Evolutionary conservation across 176 grass and related monocot genomes (phyloP).

Genomic region (Carex cristatella): DNA sequence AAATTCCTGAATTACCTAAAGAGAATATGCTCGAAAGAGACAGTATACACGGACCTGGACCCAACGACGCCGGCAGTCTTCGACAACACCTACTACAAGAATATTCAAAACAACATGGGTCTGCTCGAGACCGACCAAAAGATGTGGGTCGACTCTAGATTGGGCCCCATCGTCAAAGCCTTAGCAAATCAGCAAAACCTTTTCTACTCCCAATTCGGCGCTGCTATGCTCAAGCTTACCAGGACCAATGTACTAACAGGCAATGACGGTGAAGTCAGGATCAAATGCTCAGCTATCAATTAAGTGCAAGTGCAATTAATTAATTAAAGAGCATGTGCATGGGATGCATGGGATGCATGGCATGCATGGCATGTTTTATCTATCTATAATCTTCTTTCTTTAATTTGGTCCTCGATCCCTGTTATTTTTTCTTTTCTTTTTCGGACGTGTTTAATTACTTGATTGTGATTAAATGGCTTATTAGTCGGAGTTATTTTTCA

Average conservation of each 20-base stretch:
- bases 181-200: constrained; percentile 11
- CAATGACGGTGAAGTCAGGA: constrained; percentile 62
- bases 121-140: constrained; percentile 58
- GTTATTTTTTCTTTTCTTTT: neutral
- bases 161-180: constrained; percentile 14
- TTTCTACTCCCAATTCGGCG: constrained; percentile 45
- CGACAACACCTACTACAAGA: constrained; percentile 58
- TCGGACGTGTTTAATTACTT: neutral
- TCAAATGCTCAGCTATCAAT: constrained; percentile 60
- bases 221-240: constrained; percentile 55
- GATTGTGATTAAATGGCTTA: neutral
- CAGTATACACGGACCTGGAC: constrained; percentile 58
- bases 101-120: constrained; percentile 49
- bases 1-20: constrained; percentile 51
- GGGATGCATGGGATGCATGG: no score
- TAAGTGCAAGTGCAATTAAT: neutral
- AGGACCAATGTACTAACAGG: constrained; percentile 50
- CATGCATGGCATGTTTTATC: neutral
- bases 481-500: neutral
- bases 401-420: neutral
- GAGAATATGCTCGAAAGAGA: constrained; percentile 40
- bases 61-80: constrained; percentile 54
- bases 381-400: neutral
- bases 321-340: no score
- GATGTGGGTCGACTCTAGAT: constrained; percentile 55